Evolutionary conservation across 441 rosid genomes (phyloP).

Genomic region (Capsella rubella): DNA sequence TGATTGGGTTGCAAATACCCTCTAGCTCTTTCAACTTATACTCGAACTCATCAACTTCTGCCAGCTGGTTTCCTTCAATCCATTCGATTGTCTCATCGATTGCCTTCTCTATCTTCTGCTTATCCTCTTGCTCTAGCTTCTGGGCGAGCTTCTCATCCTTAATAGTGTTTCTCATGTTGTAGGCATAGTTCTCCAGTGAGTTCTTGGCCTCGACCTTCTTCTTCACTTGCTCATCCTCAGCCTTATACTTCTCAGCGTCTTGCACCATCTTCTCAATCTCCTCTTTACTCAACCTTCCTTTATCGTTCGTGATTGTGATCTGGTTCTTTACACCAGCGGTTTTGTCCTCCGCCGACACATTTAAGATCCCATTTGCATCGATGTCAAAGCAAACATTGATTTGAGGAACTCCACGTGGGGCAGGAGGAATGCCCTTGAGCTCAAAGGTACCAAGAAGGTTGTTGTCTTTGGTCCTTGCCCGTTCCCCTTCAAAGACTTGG

Average conservation of each 20-base stretch:
- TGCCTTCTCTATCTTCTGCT: conserved; percentile 57
- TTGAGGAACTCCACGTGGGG: conserved; percentile 68
- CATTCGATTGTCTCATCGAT: conserved; percentile 54
- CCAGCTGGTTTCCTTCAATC: conserved; percentile 58
- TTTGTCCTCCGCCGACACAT: conserved; percentile 61
- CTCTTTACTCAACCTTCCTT: conserved; percentile 62
- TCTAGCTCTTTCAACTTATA: conserved; percentile 61
- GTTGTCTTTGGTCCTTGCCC: conserved; percentile 57
- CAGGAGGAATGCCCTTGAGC: conserved; percentile 61
- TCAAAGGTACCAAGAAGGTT: conserved; percentile 60
- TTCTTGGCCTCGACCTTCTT: conserved; percentile 63
- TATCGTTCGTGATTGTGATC: conserved; percentile 62
- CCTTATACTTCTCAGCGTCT: conserved; percentile 64
- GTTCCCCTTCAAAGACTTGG: conserved; percentile 61
- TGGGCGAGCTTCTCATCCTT: conserved; percentile 54
- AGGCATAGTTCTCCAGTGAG: conserved; percentile 56
- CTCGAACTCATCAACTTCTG: conserved; percentile 60
- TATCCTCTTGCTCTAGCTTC: conserved; percentile 50
- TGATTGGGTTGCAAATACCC: conserved; percentile 58
- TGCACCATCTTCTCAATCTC: conserved; percentile 66
- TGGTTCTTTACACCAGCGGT: conserved; percentile 60
- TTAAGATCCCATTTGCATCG: conserved; percentile 58
- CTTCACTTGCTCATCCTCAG: conserved; percentile 60
- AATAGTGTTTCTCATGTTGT: conserved; percentile 58
- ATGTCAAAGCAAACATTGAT: conserved; percentile 63